Evolutionary conservation across 805 yeast species (phyloP).

Genomic region (Blastobotrys terrestris): DNA sequence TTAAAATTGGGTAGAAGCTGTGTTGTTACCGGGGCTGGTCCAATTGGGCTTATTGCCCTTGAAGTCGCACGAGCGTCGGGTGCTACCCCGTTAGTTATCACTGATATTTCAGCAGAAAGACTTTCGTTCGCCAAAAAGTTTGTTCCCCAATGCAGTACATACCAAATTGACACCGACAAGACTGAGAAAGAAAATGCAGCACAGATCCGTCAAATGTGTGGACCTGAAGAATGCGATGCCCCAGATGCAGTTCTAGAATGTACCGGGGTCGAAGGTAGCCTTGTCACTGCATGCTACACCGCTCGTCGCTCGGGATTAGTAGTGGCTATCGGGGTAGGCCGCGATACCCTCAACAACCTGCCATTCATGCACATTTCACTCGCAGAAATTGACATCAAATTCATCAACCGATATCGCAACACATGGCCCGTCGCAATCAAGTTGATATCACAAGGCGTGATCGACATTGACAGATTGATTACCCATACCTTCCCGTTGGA

Average conservation of each 20-base stretch:
- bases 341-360: conserved; percentile 60
- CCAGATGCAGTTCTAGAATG: conserved; percentile 71
- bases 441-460: conserved; percentile 16
- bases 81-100: conserved; percentile 54
- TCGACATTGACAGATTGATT: conserved; percentile 59
- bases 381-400: conserved; percentile 60
- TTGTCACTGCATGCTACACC: conserved; percentile 52
- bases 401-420: conserved; percentile 70
- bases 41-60: conserved; percentile 61
- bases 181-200: conserved; percentile 14
- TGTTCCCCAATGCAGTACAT: conserved; percentile 70
- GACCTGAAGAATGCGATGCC: conserved; percentile 22
- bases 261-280: conserved; percentile 60
- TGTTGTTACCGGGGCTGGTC: conserved; percentile 47
- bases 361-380: conserved; percentile 63
- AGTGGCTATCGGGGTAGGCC: conserved; percentile 76
- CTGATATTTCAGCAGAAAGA: conserved; percentile 63
- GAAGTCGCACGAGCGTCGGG: conserved; percentile 65
- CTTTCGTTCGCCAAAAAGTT: conserved; percentile 65
- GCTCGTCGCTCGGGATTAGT: conserved; percentile 37
- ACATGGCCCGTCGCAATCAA: conserved; percentile 51
- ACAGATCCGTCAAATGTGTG: background rate
- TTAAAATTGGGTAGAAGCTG: conserved; percentile 50
- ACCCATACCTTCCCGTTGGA: conserved; percentile 67
- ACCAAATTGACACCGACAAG: conserved; percentile 75